Conservation (phyloP, 176 grass and related monocot genomes). For the Eragrostis nindensis region DNA sequence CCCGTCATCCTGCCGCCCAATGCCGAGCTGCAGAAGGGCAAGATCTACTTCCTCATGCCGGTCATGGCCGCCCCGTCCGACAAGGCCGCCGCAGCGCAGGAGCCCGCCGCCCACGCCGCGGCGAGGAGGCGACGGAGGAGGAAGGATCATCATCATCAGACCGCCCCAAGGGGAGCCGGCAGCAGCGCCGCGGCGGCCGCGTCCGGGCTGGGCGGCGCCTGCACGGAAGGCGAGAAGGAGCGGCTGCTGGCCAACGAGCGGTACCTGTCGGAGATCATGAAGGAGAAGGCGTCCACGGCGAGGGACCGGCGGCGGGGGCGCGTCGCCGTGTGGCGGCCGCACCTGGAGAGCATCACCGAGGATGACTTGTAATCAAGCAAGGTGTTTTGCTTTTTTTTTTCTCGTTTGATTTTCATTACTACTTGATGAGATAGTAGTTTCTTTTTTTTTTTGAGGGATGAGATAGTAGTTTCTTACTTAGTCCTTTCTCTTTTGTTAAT, state of each 20-base stretch:
- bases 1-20: constrained; percentile 77
- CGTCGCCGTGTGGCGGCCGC: constrained; percentile 89
- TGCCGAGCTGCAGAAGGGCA: constrained; percentile 89
- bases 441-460: no score
- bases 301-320: constrained; percentile 73
- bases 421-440: constrained; percentile 21
- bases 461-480: constrained; percentile 41
- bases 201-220: not conserved
- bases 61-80: constrained; percentile 40
- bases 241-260: constrained; percentile 76
- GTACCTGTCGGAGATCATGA: constrained; percentile 91
- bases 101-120: not conserved
- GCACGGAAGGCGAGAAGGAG: constrained; percentile 64
- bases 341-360: constrained; percentile 97
- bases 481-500: constrained; percentile 51
- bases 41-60: constrained; percentile 96
- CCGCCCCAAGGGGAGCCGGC: not conserved
- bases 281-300: constrained; percentile 72
- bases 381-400: constrained; percentile 35
- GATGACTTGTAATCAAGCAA: constrained; percentile 82
- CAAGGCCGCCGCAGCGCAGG: constrained; percentile 24
- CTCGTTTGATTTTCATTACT: constrained; percentile 25
- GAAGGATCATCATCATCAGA: constrained; percentile 37
- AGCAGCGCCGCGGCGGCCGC: not conserved
- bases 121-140: constrained; percentile 69